Base-by-base conservation (phyloP, 1,284 basidiomycete species). In the Microbotryum violaceum region DNA sequence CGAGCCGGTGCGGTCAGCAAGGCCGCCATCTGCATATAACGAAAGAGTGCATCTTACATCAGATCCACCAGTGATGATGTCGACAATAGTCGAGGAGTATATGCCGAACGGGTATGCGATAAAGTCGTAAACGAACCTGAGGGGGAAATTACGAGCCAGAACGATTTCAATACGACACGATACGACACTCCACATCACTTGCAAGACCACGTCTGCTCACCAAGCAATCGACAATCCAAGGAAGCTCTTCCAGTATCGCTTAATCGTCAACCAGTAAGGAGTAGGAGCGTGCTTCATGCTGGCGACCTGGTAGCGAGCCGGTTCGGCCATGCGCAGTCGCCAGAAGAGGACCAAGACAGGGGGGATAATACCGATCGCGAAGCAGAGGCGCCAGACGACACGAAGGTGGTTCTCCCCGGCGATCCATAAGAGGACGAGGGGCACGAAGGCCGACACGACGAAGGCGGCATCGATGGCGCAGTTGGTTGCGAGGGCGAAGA, bases 401-500 rank as follows among this genome's bases (percentile, higher is more conserved):
- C 87, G 82, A 33, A 93, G 82, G 72, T 92, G 89, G 66, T 88
- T 74, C 60, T 84, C 76, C 45, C 89, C 87, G 66, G 87, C 91
- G 82, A 92, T 92, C 88, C 87, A 91, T 71, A 84, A 85, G 42
- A 89, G 78, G 29, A 93, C 85, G 21, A 91, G 81, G 12, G 90
- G 88, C 3, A 91, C 87, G 63, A 96, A 58, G 33, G 45, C 60
- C 55, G 21, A 61, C 57, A 91, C 74, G 23, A 91, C 88, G 73
- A 92, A 96, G 50, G 89, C 92, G 60, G 86, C 73, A 73, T 94
- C 91, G 70, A 96, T 91, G 42, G 64, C 65, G 68, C 62, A 64
- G 85, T 88, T 91, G 1, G 89, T 90, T 45, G 89, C 88, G 21
- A 93, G 81, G 21, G 87, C 84, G 71, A 94, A 88, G 82, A 89